Base-by-base conservation (phyloP, 106 monocot genomes). In the Chionographis japonica region DNA sequence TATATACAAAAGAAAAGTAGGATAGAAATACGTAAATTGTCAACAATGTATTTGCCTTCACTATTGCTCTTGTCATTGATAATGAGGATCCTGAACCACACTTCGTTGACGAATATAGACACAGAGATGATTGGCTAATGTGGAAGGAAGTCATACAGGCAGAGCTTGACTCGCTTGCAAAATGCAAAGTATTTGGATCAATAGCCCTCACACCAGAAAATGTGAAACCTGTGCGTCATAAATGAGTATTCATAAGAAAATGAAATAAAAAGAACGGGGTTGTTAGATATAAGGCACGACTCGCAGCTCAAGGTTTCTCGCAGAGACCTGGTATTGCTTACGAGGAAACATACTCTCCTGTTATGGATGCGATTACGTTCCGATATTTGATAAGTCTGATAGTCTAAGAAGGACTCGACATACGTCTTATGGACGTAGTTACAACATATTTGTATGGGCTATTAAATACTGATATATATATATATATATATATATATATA, bases 281-380 rank as follows among this genome's bases (percentile, higher is more conserved):
- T 3, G 43, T 46, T 8, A 37, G 63, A 43, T 46, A 46, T 8
- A 8, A 46, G 8, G 8, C 43, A 58, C 3, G 58, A 27, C 58
- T 35, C 6, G 58, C 20, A 6, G 40, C 62, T 10, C 62, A 62
- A 40, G 62, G 62, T 62, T 62, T 40, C 40, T 13, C 62, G 9
- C 14, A 62, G 40, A 62, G 12, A 41, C 62, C 40, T 62, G n/a
- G 37, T 4, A 41, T 62, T 40, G 40, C 38, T 20, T 62, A 62
- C 12, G 62, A 62, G 4, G 62, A 62, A 39, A 62, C 19, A 62
- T 62, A 62, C 40, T 62, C 62, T 40, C 62, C 62, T 2, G 19
- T 62, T 8, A 40, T 39, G 4, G 40, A 62, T 42, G 62, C 40
- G 40, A 40, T 62, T 13, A 62, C 62, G 6, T 62, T 62, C 11